Evolutionary conservation across 106 monocot species (phyloP), one percentile per base, ranked within the genome.

Genomic region (Dioscorea zingiberensis): DNA sequence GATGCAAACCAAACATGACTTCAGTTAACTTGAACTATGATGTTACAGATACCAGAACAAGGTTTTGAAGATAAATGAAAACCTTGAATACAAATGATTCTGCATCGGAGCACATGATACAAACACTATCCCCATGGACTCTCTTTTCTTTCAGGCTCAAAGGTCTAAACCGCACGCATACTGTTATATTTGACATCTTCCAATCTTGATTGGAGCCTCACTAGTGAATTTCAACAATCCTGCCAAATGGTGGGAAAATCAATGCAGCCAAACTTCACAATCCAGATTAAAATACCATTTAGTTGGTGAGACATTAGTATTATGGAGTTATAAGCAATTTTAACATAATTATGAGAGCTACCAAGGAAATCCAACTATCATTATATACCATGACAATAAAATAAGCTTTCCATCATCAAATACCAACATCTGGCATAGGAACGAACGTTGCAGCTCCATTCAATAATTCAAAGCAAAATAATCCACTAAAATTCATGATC

Each of bases 121-220:
- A 78, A 4, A 68, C 9, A 12, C 17, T 48, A 8, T 71, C 83
- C 3, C 71, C 80, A 18, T 61, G 30, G 18, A 55, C 53, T 60
- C 46, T 73, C 45, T 54, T 77, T 49, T 87, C 87, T 55, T 55
- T 72, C 4, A 67, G 46, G 66, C 44, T 87, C 38, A 87, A 53
- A 54, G 87, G 87, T 27, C 87, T 77, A 67, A 87, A 87, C 27
- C 87, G 66, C 68, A 87, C 87, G 45, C 80, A 87, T 3, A 87
- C 84, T 27, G 73, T 84, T 24, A 84, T 71, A 19, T 71, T 87
- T 22, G 83, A 87, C 87, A 87, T 87, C 16, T 30, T 65, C 4
- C 18, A 7, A 14, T 48, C 65, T 51, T 27, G 7, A 27, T 23
- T 13, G 44, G 21, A 51, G 15, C 21, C 24, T 44, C 29, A 7